Percentiles rank a stretch among this genome's conserved stretches.
Conservation (phyloP, 495 filamentous ascomycete species). For the Xylaria palmicola region DNA sequence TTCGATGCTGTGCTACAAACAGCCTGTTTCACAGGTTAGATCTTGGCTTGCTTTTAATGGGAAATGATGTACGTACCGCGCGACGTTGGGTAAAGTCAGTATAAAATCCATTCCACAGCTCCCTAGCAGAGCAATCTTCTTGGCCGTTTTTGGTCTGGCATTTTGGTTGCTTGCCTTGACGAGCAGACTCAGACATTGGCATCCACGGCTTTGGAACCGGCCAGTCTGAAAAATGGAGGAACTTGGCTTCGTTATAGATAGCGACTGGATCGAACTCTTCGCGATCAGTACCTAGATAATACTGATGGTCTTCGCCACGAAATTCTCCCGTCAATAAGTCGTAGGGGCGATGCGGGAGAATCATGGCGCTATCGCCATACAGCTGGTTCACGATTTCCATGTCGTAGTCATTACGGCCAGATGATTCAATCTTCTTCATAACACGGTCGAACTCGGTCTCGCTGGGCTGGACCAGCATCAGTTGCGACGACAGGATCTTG, state of each 20-base stretch:
- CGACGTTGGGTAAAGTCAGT: constrained; percentile 62
- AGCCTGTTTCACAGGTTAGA: constrained; percentile 22
- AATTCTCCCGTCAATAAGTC: constrained; percentile 72
- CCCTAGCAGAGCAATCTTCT: constrained; percentile 59
- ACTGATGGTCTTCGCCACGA: constrained; percentile 53
- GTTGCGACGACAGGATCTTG: constrained; percentile 56
- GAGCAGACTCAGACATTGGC: constrained; percentile 54
- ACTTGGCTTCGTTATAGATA: constrained; percentile 64
- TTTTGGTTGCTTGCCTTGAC: constrained; percentile 60
- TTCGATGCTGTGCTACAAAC: constrained; percentile 25
- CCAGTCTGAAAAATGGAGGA: constrained; percentile 81
- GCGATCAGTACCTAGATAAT: constrained; percentile 61
- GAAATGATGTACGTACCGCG: constrained; percentile 46
- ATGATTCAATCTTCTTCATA: constrained; percentile 45
- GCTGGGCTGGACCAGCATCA: constrained; percentile 66
- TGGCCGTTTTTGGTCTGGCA: constrained; percentile 39
- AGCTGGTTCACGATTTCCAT: constrained; percentile 75
- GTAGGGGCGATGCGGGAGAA: constrained; percentile 75
- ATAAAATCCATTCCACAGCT: constrained; percentile 72
- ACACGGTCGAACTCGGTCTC: constrained; percentile 53
- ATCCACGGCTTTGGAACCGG: constrained; percentile 81
- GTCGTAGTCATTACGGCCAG: constrained; percentile 53
- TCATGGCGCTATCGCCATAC: constrained; percentile 64
- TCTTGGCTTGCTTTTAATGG: background rate
- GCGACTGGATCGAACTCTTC: constrained; percentile 68